Evolutionary conservation across 345 rosid species (phyloP), one percentile per base, ranked within the genome.

Genomic region (Noccaea bulbosa): DNA sequence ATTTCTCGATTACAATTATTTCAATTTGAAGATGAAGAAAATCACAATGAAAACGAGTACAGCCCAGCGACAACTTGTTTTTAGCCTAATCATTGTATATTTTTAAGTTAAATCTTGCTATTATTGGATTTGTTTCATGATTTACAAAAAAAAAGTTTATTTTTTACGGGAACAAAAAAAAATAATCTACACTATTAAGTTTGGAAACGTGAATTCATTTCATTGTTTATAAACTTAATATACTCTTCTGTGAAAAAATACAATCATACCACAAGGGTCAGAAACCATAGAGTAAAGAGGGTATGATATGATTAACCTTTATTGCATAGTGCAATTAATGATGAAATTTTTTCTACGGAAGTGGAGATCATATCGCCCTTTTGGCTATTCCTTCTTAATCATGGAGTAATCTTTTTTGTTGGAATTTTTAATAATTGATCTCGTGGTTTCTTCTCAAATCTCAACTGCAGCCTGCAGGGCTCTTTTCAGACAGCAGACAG

Each of bases 1-100:
- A 37, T 52, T n/a, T n/a, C 11, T 65, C 50, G 6, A 22, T 14
- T 47, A 45, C 16, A 37, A 69, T 24, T 15, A 39, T 32, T 15
- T 15, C 12, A 50, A 3, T 61, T 10, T 7, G 14, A 48, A 7
- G 41, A 37, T 6, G 24, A 51, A 62, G 27, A 17, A 41, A 41
- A 53, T 33, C 12, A 22, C 27, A 14, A 41, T 33, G 44, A 52
- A 50, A 61, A 41, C 17, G 44, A 51, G 20, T 40, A 61, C 35
- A 60, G 3, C 61, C 53, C 9, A 40, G 38, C 38, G 27, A 62
- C 62, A 71, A 51, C 62, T 62, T 51, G n/a, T 69, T 70, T 50
- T 59, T 17, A 41, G 54, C 62, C 54, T 62, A 62, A 71, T 62
- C 43, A 34, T 62, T 71, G 20, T 43, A 62, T n/a, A 52, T 52